phyloP scores from a whole-genome alignment of 2,329 filamentous ascomycete genomes.

The Albophoma yamanashiensis region DNA sequence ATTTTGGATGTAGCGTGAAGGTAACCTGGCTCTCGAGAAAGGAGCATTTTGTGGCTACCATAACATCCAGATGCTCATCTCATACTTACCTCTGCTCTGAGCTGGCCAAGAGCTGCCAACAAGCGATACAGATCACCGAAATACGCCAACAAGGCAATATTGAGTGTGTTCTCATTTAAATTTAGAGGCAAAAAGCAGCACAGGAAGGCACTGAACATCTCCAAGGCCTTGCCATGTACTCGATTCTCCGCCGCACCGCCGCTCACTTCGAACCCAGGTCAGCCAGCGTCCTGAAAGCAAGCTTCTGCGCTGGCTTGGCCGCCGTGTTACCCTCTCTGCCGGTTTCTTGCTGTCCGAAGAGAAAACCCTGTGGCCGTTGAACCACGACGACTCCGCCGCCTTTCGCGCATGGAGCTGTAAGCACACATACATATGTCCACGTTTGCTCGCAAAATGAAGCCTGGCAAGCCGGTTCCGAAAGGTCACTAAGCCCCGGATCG shows the following conservation, averaged over 20 bases:
- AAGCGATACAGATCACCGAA: no score
- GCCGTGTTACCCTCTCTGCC: constrained; percentile 8
- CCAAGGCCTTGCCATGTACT: background rate
- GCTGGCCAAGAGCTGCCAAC: constrained; percentile 51
- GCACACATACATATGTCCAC: no score
- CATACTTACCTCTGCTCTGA: constrained; percentile 60
- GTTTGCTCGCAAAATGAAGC: no score
- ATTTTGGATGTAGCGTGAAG: background rate
- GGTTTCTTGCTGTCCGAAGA: constrained; percentile 11
- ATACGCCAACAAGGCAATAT: no score
- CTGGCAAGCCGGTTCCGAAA: no score
- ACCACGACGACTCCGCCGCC: constrained; percentile 47
- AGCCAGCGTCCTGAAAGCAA: constrained; percentile 40
- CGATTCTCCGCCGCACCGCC: background rate
- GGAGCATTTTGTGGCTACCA: constrained; percentile 92
- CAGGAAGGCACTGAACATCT: background rate
- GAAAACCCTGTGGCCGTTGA: constrained; percentile 37
- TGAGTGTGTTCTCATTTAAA: background rate
- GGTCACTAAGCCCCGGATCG: no score
- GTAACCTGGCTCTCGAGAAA: constrained; percentile 11
- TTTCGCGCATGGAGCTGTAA: constrained; percentile 49
- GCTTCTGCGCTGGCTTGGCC: constrained; percentile 18
- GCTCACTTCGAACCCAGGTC: constrained; percentile 28
- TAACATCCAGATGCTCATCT: constrained; percentile 86
- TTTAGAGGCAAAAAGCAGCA: background rate